Evolutionary conservation across 768 basidiomycete genomes (phyloP), one percentile per base, ranked within the genome.

Genomic region (Rhodosporidiobolus odoratus): DNA sequence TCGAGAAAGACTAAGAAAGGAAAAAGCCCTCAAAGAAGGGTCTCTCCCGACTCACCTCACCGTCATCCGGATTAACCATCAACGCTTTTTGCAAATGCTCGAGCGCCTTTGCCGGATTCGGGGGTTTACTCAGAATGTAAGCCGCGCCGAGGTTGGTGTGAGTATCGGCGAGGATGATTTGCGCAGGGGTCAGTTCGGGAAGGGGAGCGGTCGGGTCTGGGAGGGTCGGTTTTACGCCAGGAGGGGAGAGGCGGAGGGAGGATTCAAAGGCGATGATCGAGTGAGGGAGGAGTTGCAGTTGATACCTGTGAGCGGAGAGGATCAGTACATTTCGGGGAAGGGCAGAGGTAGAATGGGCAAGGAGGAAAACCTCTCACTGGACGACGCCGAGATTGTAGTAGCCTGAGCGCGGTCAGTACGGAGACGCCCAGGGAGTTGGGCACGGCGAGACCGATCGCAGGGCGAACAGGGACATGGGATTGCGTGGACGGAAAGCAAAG

Each of bases 61-160:
- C 72, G 32, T 74, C 73, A n/a, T 74, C 73, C 27, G 73, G 73
- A 61, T 68, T 71, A 38, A 74, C 56, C 69, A 67, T 63, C 32
- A 74, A 48, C 12, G 73, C 69, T 52, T 74, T 68, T 43, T 79
- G 79, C 23, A 80, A 64, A 65, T 81, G 78, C 58, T 79, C 77
- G 59, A 81, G 78, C 19, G 80, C 80, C 59, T 79, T 65, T n/a
- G 79, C 80, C 9, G 79, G 76, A 48, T 78, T 75, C 30, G 80
- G 80, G 35, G 80, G 80, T 47, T 74, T 71, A n/a, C 77, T 75
- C 17, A 81, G 71, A 50, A 80, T 79, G 58, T 80, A 79, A 12
- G 80, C 80, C 23, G 79, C 79, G 41, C 80, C 80, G 54, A 81
- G 75, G 68, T 81, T 81, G 3, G 79, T 80, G 71, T 79, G 77